These are phyloP conservation scores for Talaromyces liani DNA, from an alignment of 495 filamentous ascomycete species.

Conservation along the genomic window DNA sequence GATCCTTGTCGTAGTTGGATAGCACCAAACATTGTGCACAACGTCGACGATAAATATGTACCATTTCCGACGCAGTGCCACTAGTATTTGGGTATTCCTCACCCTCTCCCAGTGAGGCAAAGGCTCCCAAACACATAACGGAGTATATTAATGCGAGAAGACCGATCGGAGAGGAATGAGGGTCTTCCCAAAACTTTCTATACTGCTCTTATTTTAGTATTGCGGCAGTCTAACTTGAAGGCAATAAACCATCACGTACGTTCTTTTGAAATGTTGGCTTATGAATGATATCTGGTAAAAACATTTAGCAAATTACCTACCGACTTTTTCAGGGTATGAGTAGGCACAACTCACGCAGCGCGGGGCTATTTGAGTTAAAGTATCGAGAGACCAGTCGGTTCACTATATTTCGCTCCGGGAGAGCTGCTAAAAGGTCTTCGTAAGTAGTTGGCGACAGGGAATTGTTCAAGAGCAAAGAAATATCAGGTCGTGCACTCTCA, in stretches of 20 bases:
- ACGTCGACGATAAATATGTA: neutral
- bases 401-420: neutral
- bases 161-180: neutral
- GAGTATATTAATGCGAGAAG: neutral
- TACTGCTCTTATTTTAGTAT: neutral
- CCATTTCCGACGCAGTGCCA: neutral
- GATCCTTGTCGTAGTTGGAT: neutral
- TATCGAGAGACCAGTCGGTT: constrained; percentile 3
- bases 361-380: neutral
- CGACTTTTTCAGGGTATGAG: neutral
- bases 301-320: neutral
- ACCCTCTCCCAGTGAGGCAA: neutral
- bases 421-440: neutral
- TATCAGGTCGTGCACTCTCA: neutral
- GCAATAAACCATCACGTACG: neutral
- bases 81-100: neutral
- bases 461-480: neutral
- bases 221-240: neutral
- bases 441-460: neutral
- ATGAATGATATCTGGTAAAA: constrained; percentile 2
- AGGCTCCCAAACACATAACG: neutral
- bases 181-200: neutral
- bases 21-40: neutral
- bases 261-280: constrained; percentile 2
- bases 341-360: neutral